Percentiles rank a stretch among this genome's conserved stretches.
phyloP scores from a whole-genome alignment of 2,329 filamentous ascomycete genomes.

The Aspergillus fumigatus region DNA sequence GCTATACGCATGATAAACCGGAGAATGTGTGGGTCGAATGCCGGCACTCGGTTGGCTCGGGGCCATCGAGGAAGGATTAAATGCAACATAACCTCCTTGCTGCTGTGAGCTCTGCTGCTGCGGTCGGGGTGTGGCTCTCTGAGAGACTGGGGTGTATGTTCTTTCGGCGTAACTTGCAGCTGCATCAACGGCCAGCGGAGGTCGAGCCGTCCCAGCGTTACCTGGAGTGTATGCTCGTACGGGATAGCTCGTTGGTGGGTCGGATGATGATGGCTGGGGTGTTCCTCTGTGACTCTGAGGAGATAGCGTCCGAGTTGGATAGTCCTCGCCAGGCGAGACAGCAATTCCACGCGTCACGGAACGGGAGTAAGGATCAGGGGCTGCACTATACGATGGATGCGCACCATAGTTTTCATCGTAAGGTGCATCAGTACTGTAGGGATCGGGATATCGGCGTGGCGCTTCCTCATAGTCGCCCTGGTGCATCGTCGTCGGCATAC shows the following conservation, averaged over 20 bases:
- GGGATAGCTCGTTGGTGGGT: constrained; percentile 11
- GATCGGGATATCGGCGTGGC: constrained; percentile 3
- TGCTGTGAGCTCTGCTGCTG: constrained; percentile 7
- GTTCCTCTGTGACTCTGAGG: constrained; percentile 5
- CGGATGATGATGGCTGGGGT: constrained; percentile 1
- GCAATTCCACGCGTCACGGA: constrained; percentile 12
- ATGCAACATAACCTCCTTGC: constrained; percentile 18
- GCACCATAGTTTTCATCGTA: constrained; percentile 4
- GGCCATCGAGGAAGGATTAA: constrained; percentile 13
- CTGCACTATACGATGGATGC: constrained; percentile 19
- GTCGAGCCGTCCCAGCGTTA: constrained; percentile 6
- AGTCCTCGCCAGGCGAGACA: constrained; percentile 3
- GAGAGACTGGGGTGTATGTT: constrained; percentile 13
- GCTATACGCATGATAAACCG: constrained; percentile 16
- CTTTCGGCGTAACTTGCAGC: constrained; percentile 13
- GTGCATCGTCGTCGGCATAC: constrained; percentile 7
- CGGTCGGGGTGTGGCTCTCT: constrained; percentile 5
- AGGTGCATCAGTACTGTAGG: background rate
- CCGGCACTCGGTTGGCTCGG: background rate
- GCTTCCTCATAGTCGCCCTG: constrained; percentile 6
- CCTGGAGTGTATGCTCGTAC: constrained; percentile 14
- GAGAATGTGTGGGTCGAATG: background rate
- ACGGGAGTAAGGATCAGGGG: constrained; percentile 17
- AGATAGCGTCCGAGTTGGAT: constrained; percentile 8
- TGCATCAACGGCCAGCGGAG: constrained; percentile 12